These are phyloP conservation scores for Mucuna pruriens DNA, from an alignment of 306 rosid species.

Conservation along the genomic window DNA sequence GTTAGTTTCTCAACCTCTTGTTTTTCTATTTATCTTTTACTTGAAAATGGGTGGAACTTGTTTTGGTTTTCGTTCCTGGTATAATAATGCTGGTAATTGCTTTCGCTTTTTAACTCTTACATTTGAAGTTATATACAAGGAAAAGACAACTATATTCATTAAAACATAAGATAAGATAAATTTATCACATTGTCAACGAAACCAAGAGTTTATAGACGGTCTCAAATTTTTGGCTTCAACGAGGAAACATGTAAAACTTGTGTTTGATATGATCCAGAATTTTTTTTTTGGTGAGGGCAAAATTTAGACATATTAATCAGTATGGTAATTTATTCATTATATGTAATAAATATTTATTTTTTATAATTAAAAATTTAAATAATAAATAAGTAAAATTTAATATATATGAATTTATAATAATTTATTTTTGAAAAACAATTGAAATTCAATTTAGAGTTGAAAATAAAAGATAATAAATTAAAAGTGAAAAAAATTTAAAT, in stretches of 20 bases:
- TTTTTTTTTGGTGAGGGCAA: too few species aligned
- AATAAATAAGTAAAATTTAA: too few species aligned
- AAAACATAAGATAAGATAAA: not conserved
- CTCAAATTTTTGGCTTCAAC: not conserved
- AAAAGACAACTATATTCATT: slow-evolving; percentile 22
- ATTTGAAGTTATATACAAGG: not conserved
- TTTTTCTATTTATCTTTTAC: not conserved
- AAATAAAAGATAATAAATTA: too few species aligned
- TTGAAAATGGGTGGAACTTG: not conserved
- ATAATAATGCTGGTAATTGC: not conserved
- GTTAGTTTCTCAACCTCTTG: not conserved
- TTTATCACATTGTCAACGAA: not conserved
- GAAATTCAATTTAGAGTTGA: too few species aligned
- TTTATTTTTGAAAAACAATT: too few species aligned
- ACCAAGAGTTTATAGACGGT: not conserved
- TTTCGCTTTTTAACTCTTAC: not conserved
- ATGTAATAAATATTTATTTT: too few species aligned
- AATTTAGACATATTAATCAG: too few species aligned
- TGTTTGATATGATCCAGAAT: slow-evolving; percentile 10
- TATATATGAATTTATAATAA: too few species aligned
- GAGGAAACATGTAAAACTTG: not conserved
- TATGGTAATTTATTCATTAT: too few species aligned
- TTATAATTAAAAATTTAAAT: too few species aligned
- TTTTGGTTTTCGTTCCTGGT: slow-evolving; percentile 5
- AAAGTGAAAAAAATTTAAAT: too few species aligned